Evolutionary conservation across 768 basidiomycete species (phyloP), one percentile per base, ranked within the genome.

Genomic region (Suillus bovinus): DNA sequence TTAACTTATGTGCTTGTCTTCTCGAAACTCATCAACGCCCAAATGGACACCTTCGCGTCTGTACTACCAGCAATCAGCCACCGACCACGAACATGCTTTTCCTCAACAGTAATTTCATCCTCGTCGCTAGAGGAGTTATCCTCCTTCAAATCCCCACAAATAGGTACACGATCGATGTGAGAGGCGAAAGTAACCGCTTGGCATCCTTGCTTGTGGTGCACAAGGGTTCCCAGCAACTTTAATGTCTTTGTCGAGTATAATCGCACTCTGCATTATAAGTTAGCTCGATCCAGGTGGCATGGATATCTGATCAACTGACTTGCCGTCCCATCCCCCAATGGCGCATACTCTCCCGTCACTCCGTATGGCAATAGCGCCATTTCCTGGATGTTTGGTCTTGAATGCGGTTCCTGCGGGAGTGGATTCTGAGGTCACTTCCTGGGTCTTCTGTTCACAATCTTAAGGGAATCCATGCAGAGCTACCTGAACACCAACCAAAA

Each of bases 291-390:
- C 46, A 46, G 24, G 16, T 52, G 3, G n/a, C 42, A 16, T n/a
- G 46, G 34, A 33, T 22, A 50, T 27, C n/a, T 31, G 17, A 14
- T 47, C 41, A 7, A 76, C 90, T 68, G 66, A 95, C 96, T 81
- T 86, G 39, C 96, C 95, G 64, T 99, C 95, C 96, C 96, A 98
- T 0, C 95, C 94, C 3, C 90, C 96, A 2, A 95, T 79, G 0
- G 94, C 95, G 67, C 94, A 90, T 0, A 98, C 84, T 24, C 83
- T 82, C 0, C 88, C 93, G 66, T 91, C 88, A 39, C 85, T 81
- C 6, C 87, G 85, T 14, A 97, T 85, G 4, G 88, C 83, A n/a
- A 98, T 74, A 8, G 85, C 83, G 0, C 83, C 83, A 69, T 94
- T 94, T 4, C 95, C 94, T 0, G 92, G 86, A 64, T 92, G 81